Evolutionary conservation across 371 early-diverging fungal species (phyloP).

Genomic region (Haplosporangium sp.): DNA sequence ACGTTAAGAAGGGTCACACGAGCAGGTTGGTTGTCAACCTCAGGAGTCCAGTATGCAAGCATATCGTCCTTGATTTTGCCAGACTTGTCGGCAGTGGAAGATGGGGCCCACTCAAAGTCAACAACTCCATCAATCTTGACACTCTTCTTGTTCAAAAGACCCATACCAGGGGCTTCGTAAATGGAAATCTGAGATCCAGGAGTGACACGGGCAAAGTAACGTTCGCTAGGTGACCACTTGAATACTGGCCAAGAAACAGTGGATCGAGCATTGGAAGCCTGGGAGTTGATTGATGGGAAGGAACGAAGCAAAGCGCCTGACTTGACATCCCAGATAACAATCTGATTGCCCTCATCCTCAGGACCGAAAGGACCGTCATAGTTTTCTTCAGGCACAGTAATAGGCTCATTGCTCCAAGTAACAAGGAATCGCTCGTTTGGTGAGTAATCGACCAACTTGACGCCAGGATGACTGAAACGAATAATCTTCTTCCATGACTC

Average conservation of each 20-base stretch:
- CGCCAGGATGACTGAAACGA: constrained; percentile 93
- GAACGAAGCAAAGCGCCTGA: constrained; percentile 89
- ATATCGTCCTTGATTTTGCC: constrained; percentile 77
- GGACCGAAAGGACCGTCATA: constrained; percentile 71
- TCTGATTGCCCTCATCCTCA: constrained; percentile 82
- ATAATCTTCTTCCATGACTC: constrained; percentile 91
- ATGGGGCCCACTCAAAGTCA: constrained; percentile 94
- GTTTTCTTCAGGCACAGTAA: constrained; percentile 71
- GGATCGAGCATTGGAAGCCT: constrained; percentile 61
- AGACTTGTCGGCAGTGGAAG: constrained; percentile 49
- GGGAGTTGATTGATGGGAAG: constrained; percentile 75
- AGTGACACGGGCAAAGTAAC: constrained; percentile 92
- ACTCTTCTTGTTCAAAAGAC: constrained; percentile 93
- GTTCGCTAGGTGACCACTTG: constrained; percentile 96
- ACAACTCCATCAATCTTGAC: constrained; percentile 90
- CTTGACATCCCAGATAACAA: constrained; percentile 92
- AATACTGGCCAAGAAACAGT: constrained; percentile 94
- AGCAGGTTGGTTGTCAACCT: constrained; percentile 95
- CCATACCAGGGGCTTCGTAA: constrained; percentile 94
- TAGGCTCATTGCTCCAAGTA: constrained; percentile 92
- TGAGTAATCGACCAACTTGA: constrained; percentile 92
- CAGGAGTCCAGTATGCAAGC: constrained; percentile 96
- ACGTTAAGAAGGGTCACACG: constrained; percentile 91
- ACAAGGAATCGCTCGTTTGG: constrained; percentile 94
- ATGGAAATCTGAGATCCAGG: constrained; percentile 86